Percentiles rank a stretch among this genome's conserved stretches.
These are phyloP conservation scores for Xylaria sp. DNA, from an alignment of 2,329 filamentous ascomycete species.

Conservation along the genomic window DNA sequence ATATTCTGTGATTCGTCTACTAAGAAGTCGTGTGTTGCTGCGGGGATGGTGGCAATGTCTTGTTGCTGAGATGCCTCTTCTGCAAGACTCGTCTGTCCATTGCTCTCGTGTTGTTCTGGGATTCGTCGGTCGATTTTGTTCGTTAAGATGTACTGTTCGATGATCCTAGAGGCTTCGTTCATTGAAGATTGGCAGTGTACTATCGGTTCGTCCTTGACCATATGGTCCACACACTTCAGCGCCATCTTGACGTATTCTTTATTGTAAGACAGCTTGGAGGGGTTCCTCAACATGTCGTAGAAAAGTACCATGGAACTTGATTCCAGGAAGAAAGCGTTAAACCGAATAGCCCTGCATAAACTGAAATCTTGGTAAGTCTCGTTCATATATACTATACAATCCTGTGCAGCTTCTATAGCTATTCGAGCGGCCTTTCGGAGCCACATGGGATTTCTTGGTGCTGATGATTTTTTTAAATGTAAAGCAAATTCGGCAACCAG, in stretches of 20 bases:
- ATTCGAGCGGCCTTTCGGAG: conserved; percentile 15
- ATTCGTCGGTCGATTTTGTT: conserved; percentile 1
- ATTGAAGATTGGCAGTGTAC: conserved; percentile 13
- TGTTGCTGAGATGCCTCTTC: conserved; percentile 2
- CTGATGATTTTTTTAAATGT: conserved; percentile 6
- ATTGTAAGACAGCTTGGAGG: conserved; percentile 26
- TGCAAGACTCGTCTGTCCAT: neutral
- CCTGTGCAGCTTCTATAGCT: conserved; percentile 26
- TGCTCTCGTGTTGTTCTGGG: neutral
- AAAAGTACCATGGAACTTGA: conserved; percentile 18
- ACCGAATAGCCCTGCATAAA: conserved; percentile 17
- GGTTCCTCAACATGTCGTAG: conserved; percentile 24
- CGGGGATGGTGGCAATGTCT: neutral
- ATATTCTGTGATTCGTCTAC: conserved; percentile 21
- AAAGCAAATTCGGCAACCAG: conserved; percentile 28
- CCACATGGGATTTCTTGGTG: conserved; percentile 21
- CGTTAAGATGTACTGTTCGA: conserved; percentile 16
- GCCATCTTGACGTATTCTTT: conserved; percentile 22
- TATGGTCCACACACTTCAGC: conserved; percentile 18
- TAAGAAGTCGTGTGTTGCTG: conserved; percentile 20
- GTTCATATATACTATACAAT: conserved; percentile 27
- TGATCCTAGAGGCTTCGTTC: conserved; percentile 9
- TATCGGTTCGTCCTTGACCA: conserved; percentile 27
- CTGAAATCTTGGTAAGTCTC: conserved; percentile 10
- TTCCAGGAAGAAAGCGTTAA: conserved; percentile 25